These are phyloP conservation scores for Onygena corvina DNA, from an alignment of 2,329 filamentous ascomycete genomes.

Conservation along the genomic window DNA sequence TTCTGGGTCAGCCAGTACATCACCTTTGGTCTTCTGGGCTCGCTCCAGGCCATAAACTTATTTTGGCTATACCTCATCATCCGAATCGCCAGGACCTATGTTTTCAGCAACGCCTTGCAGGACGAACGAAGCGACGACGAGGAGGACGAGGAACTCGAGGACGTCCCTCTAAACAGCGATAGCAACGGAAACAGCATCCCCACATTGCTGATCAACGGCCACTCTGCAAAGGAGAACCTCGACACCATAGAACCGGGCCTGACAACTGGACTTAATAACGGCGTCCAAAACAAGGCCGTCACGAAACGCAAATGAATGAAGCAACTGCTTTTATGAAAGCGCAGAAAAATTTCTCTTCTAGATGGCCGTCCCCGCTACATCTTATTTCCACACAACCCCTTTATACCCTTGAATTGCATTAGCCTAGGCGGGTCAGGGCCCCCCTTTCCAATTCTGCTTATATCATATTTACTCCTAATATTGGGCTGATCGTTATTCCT, in stretches of 20 bases:
- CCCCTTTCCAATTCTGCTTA: neutral
- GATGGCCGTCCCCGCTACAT: neutral
- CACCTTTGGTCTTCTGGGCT: slow-evolving; percentile 34
- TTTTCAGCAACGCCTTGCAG: slow-evolving; percentile 28
- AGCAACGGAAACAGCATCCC: neutral
- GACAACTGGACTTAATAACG: neutral
- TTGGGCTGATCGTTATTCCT: neutral
- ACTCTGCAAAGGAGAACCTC: neutral
- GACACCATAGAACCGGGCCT: neutral
- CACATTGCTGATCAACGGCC: slow-evolving; percentile 3
- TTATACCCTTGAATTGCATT: slow-evolving; percentile 7
- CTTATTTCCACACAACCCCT: neutral
- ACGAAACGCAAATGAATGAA: slow-evolving; percentile 7
- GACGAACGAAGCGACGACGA: slow-evolving; percentile 38
- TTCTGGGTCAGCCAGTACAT: slow-evolving; percentile 39
- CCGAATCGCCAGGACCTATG: slow-evolving; percentile 34
- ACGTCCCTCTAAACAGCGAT: slow-evolving; percentile 2
- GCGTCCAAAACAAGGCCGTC: neutral
- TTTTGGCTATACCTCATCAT: slow-evolving; percentile 38
- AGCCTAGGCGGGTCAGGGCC: neutral
- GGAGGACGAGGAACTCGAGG: slow-evolving; percentile 26
- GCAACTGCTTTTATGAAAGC: neutral
- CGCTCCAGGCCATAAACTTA: slow-evolving; percentile 36
- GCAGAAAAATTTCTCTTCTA: neutral
- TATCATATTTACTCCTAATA: neutral